Conservation (phyloP, 495 filamentous ascomycete genomes). For the Penicillium steckii region DNA sequence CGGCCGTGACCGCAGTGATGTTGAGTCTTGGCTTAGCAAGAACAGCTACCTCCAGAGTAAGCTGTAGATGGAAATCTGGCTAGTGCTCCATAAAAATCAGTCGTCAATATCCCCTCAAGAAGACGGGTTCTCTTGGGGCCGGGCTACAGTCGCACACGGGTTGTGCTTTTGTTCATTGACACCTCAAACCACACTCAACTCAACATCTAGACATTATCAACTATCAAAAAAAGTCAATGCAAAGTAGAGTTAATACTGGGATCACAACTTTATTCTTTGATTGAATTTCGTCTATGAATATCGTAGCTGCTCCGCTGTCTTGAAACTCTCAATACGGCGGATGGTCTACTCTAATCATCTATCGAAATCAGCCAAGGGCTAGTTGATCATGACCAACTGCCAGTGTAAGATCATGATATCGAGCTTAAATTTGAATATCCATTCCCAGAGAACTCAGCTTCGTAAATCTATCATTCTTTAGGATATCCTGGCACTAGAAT, state of each 20-base stretch:
- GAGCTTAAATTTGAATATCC: no score
- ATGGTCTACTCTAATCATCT: no score
- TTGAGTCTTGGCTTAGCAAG: constrained; percentile 58
- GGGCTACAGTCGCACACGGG: neutral
- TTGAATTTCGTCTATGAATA: no score
- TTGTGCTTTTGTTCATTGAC: neutral
- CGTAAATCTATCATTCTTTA: no score
- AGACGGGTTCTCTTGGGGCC: neutral
- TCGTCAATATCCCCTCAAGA: neutral
- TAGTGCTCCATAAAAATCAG: neutral
- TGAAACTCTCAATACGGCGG: no score
- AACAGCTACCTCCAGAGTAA: constrained; percentile 53
- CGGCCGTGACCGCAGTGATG: constrained; percentile 59
- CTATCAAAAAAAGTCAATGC: neutral
- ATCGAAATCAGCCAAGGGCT: no score
- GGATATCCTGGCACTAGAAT: no score
- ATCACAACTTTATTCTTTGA: no score
- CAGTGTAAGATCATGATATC: no score
- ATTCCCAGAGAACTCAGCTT: no score
- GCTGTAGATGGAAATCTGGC: constrained; percentile 27
- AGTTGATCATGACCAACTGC: no score
- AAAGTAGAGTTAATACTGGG: neutral
- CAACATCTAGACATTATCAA: neutral
- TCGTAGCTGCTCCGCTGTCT: no score
- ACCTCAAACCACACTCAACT: neutral